phyloP scores from a whole-genome alignment of 345 rosid species.

The Eucalyptus curtisii region DNA sequence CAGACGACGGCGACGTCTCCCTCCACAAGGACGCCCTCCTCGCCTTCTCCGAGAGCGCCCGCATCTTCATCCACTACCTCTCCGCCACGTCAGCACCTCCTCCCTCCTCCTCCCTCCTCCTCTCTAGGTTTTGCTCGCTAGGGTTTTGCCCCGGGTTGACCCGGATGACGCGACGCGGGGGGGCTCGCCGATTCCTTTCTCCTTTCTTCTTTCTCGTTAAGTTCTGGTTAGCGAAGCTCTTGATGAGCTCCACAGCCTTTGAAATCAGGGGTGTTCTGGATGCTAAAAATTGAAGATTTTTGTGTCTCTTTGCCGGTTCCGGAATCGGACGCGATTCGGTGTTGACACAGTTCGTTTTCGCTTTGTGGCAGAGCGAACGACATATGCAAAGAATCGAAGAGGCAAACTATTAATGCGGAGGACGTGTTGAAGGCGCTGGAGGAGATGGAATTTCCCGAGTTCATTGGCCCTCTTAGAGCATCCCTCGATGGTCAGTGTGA shows the following conservation, averaged over 20 bases:
- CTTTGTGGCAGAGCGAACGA: slow-evolving; percentile 46
- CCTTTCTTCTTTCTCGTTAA: not conserved
- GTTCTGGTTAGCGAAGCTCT: not conserved
- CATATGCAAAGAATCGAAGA: slow-evolving; percentile 55
- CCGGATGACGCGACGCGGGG: not conserved
- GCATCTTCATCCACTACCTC: slow-evolving; percentile 70
- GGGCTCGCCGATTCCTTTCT: not conserved
- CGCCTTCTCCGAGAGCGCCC: slow-evolving; percentile 62
- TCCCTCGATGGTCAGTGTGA: slow-evolving; percentile 34
- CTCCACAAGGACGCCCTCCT: slow-evolving; percentile 52
- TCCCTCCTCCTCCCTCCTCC: not conserved
- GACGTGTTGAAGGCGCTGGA: slow-evolving; percentile 49
- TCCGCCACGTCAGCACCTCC: slow-evolving; percentile 42
- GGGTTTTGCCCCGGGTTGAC: not conserved
- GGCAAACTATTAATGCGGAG: slow-evolving; percentile 55
- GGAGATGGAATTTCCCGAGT: slow-evolving; percentile 56
- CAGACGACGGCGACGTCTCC: slow-evolving; percentile 45
- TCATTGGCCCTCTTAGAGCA: slow-evolving; percentile 34
- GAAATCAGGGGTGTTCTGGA: not conserved
- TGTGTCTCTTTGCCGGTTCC: not conserved
- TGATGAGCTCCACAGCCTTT: not conserved
- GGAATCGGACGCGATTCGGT: not conserved
- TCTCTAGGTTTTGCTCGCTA: not conserved
- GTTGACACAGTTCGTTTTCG: not conserved
- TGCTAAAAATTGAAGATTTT: not conserved